phyloP scores from a whole-genome alignment of 2,329 filamentous ascomycete species.

The Stenocarpella maydis region DNA sequence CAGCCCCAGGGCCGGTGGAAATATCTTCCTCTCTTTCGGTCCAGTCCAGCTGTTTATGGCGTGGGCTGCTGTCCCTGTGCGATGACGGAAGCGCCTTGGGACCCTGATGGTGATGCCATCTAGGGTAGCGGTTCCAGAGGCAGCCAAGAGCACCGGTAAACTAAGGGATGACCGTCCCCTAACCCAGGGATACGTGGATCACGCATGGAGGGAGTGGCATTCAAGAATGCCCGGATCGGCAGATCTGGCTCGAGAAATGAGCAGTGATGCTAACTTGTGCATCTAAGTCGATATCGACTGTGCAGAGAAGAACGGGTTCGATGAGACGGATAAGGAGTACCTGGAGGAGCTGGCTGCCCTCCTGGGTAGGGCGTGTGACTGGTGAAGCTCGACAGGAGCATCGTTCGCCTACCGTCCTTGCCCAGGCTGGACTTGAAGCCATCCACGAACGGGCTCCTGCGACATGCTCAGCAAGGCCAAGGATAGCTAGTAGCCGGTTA shows the following conservation, averaged over 20 bases:
- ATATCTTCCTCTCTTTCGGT: conserved; percentile 62
- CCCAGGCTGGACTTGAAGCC: background rate
- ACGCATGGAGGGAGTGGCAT: too few species aligned
- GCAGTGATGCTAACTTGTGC: background rate
- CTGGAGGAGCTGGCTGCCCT: conserved; percentile 72
- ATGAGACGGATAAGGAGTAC: conserved; percentile 69
- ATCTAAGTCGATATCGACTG: conserved; percentile 76
- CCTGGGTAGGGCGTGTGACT: conserved; percentile 70
- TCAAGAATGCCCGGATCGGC: background rate
- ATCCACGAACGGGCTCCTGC: background rate
- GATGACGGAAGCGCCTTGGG: background rate
- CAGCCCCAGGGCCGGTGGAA: background rate
- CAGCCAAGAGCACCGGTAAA: background rate
- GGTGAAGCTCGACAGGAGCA: conserved; percentile 51
- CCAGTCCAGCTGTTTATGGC: too few species aligned
- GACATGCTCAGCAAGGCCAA: background rate
- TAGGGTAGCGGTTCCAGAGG: background rate
- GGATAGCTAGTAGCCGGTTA: background rate
- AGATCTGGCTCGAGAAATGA: background rate
- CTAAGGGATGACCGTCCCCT: too few species aligned
- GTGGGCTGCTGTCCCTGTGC: background rate
- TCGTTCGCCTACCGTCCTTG: background rate
- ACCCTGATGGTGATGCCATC: background rate
- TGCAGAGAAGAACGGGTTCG: conserved; percentile 71
- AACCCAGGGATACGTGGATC: background rate